A percentile compares a stretch with the other conserved stretches of the same genome.
Evolutionary conservation across 2,329 filamentous ascomycete species (phyloP).

Genomic region (Neofusicoccum umdonicola): DNA sequence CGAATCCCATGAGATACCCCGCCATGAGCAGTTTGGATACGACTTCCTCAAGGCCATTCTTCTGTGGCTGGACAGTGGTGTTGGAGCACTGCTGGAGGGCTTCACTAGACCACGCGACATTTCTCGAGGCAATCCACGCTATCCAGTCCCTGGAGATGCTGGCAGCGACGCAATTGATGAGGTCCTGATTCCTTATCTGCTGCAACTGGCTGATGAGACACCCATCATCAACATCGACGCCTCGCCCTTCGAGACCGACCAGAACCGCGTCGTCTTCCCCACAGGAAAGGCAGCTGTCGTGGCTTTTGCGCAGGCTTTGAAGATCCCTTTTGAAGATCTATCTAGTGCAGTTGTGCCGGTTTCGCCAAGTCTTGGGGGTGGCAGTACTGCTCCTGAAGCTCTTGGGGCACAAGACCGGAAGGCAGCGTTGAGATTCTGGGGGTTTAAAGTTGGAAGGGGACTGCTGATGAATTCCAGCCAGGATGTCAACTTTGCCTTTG

Average conservation of each 20-base stretch:
- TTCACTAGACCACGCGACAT: conserved; percentile 43
- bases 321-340: conserved; percentile 52
- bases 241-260: conserved; percentile 58
- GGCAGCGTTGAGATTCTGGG: conserved; percentile 55
- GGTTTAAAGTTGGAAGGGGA: conserved; percentile 57
- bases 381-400: conserved; percentile 20
- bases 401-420: conserved; percentile 43
- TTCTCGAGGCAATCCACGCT: conserved; percentile 39
- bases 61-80: conserved; percentile 61
- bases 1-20: conserved; percentile 30
- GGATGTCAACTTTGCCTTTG: conserved; percentile 55
- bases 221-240: conserved; percentile 57
- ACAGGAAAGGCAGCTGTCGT: conserved; percentile 56
- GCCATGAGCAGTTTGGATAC: conserved; percentile 57
- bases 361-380: conserved; percentile 17
- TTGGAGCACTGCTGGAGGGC: conserved; percentile 53
- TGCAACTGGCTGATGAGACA: conserved; percentile 47
- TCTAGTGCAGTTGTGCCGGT: conserved; percentile 37
- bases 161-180: conserved; percentile 55
- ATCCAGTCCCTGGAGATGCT: conserved; percentile 53
- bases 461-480: conserved; percentile 57
- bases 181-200: conserved; percentile 58
- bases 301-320: conserved; percentile 55
- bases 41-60: conserved; percentile 64
- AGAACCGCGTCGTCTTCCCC: conserved; percentile 51